Percentiles rank a stretch among this genome's conserved stretches.
Evolutionary conservation across 345 rosid genomes (phyloP).

Genomic region (Draba incana): DNA sequence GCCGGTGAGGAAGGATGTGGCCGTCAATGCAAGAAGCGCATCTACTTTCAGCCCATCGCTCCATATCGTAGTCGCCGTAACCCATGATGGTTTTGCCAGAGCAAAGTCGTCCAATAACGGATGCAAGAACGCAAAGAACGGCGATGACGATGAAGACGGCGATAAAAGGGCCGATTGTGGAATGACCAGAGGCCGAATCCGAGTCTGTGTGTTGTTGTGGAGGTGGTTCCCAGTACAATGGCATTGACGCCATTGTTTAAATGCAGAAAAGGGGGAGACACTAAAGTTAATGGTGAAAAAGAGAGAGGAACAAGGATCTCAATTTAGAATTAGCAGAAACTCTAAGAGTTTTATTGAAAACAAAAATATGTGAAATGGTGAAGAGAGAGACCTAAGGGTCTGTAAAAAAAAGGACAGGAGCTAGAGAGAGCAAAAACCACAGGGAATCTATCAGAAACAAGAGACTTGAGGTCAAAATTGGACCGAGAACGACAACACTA

Average conservation of each 20-base stretch:
- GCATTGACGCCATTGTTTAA: constrained; percentile 44
- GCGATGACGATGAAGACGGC: constrained; percentile 56
- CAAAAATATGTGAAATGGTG: not conserved
- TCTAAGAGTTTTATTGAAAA: not conserved
- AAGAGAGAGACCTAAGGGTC: constrained; percentile 15
- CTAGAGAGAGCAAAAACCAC: not conserved
- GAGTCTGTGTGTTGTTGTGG: constrained; percentile 44
- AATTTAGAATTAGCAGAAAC: not conserved
- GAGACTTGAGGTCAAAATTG: constrained; percentile 19
- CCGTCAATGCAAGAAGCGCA: constrained; percentile 81
- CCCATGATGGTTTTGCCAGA: constrained; percentile 68
- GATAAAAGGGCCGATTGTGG: constrained; percentile 57
- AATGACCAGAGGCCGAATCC: constrained; percentile 37
- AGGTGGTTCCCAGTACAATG: constrained; percentile 51
- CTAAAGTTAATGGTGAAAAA: not conserved
- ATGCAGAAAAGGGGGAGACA: constrained; percentile 7
- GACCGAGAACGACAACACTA: constrained; percentile 13
- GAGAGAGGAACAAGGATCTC: not conserved
- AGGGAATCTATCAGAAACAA: constrained; percentile 37
- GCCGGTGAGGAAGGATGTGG: constrained; percentile 47
- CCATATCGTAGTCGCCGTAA: constrained; percentile 62
- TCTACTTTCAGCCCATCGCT: constrained; percentile 71
- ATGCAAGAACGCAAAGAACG: constrained; percentile 52
- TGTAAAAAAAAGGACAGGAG: constrained; percentile 22
- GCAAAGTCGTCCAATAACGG: constrained; percentile 71